These are phyloP conservation scores for Candida stauntonica DNA, from an alignment of 805 yeast species.

Conservation along the genomic window DNA sequence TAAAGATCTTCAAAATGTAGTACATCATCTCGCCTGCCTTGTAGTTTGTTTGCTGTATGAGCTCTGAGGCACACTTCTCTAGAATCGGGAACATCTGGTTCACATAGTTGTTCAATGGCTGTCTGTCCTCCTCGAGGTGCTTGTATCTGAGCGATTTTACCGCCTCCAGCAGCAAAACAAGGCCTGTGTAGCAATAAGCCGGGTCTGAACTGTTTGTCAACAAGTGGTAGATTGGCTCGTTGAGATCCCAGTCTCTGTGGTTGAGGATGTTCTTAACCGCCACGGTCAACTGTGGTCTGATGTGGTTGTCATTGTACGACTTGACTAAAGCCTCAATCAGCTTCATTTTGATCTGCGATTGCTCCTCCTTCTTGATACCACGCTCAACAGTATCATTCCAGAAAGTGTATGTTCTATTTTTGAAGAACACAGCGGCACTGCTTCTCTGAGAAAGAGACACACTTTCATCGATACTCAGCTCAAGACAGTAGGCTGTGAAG, in stretches of 20 bases:
- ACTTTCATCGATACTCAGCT: conserved; percentile 42
- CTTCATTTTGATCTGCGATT: conserved; percentile 49
- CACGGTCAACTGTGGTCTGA: conserved; percentile 54
- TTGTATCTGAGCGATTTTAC: conserved; percentile 54
- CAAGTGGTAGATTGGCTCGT: conserved; percentile 31
- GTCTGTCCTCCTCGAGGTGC: conserved; percentile 48
- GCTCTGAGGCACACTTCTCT: conserved; percentile 44
- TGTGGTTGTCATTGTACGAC: conserved; percentile 34
- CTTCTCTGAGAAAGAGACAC: conserved; percentile 42
- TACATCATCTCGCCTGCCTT: conserved; percentile 47
- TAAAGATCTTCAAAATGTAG: conserved; percentile 60
- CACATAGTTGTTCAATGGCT: conserved; percentile 44
- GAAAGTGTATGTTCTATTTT: conserved; percentile 51
- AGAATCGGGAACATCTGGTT: conserved; percentile 51
- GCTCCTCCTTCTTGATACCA: conserved; percentile 43
- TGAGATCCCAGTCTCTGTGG: conserved; percentile 35
- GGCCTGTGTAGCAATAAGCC: conserved; percentile 46
- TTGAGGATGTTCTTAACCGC: conserved; percentile 51
- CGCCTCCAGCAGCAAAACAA: conserved; percentile 52
- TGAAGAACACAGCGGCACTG: conserved; percentile 66
- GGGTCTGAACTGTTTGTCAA: conserved; percentile 33
- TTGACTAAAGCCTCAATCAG: conserved; percentile 48
- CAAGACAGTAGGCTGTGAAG: conserved; percentile 50
- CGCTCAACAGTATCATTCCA: conserved; percentile 41
- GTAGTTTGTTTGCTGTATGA: conserved; percentile 29